Base-by-base conservation (phyloP, 768 basidiomycete genomes). In the Tubosaeta sp. region DNA sequence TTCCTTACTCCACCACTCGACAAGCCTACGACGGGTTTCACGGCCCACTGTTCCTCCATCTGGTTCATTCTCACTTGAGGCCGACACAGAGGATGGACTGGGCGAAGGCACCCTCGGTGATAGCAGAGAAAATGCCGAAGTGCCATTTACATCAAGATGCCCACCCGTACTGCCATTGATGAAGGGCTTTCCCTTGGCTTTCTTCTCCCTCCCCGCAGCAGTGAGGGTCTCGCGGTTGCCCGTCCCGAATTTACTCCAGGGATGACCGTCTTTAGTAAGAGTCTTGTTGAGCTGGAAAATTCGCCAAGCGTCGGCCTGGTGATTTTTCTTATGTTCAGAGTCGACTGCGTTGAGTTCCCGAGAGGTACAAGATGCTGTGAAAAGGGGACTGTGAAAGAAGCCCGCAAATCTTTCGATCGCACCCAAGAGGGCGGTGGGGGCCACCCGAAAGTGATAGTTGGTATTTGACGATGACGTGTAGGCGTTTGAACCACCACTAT, bases 261-360 rank as follows among this genome's bases (percentile, higher is more conserved):
- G 80, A 67, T 95, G 93, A 6, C 85, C 88, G 2, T 75, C 74
- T 59, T 82, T 84, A 51, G 84, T 86, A 45, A 95, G 81, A 60
- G 86, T 79, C 69, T 98, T 98, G 70, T 89, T 91, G 25, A 97
- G 71, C 68, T 99, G 95, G 71, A 89, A 98, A 52, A 95, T 83
- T n/a, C 95, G 83, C 89, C 93, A 95, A 63, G 85, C 74, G 64
- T 97, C 93, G 3, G 78, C 73, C 66, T 95, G 95, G 43, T 89
- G 82, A 65, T 98, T 99, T 74, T 97, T 95, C 74, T 92, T 91
- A 76, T 97, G 86, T 67, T 99, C 97, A 0, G 92, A 95, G 67
- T 99, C 88, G 38, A 99, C 95, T 1, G 97, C 95, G 59, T 93
- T 93, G 56, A 97, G 77, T 72, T 99, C 95, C 31, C 93, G 83